Evolutionary conservation across 164 flowering plant species (phyloP).

Genomic region (Vitis riparia): DNA sequence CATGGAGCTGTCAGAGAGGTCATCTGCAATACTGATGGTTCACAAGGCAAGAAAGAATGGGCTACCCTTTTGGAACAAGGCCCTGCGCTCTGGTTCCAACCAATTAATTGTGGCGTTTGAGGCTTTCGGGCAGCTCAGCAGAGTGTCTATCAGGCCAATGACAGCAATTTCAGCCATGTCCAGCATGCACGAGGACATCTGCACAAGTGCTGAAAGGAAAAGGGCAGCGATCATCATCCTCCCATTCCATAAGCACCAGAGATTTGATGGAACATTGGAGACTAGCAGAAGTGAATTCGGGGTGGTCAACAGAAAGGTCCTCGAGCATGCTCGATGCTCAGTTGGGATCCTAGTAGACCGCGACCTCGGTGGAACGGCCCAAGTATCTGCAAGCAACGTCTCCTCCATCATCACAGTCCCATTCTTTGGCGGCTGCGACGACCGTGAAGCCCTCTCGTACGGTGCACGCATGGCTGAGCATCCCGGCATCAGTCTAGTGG

Average conservation of each 20-base stretch:
- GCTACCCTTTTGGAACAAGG: constrained; percentile 50
- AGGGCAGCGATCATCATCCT: constrained; percentile 38
- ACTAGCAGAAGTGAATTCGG: constrained; percentile 23
- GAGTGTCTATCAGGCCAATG: constrained; percentile 38
- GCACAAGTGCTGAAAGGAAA: constrained; percentile 31
- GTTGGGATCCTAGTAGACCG: constrained; percentile 50
- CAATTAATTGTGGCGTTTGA: constrained; percentile 45
- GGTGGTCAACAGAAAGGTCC: constrained; percentile 33
- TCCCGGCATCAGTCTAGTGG: constrained; percentile 35
- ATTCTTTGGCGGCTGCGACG: constrained; percentile 48
- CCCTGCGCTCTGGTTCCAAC: constrained; percentile 13
- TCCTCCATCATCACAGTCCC: constrained; percentile 16
- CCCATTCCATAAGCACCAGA: constrained; percentile 46
- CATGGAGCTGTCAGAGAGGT: constrained; percentile 63
- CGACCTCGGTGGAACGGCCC: constrained; percentile 45
- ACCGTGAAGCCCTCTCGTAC: constrained; percentile 45
- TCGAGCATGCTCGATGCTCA: constrained; percentile 42
- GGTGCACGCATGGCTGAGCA: constrained; percentile 53
- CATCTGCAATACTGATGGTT: constrained; percentile 57
- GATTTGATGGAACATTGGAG: constrained; percentile 36
- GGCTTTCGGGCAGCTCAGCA: constrained; percentile 39
- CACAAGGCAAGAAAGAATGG: constrained; percentile 51
- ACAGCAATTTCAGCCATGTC: constrained; percentile 42
- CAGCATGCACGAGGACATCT: constrained; percentile 42
- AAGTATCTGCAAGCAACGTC: constrained; percentile 40